Conservation (phyloP, 2,329 filamentous ascomycete genomes). For the Fusarium globosum region DNA sequence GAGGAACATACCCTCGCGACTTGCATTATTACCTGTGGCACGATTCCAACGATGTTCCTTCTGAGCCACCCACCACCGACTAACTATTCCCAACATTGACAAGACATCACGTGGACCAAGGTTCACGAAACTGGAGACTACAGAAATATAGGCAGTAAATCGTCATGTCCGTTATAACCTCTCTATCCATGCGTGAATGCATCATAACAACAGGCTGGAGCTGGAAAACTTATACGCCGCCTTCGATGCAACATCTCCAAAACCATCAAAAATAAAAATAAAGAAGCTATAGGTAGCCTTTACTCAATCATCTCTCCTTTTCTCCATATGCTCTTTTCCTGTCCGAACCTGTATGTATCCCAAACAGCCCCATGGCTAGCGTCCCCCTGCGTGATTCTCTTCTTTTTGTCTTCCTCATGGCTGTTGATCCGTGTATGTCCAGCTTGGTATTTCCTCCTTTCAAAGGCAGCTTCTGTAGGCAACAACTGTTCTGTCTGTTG, state of each 20-base stretch:
- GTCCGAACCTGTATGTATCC: constrained; percentile 40
- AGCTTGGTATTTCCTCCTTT: constrained; percentile 29
- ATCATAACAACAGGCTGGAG: constrained; percentile 30
- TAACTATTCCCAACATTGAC: not conserved
- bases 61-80: not conserved
- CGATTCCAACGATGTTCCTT: not conserved
- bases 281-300: constrained; percentile 10
- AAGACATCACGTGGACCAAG: not conserved
- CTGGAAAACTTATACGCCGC: constrained; percentile 29
- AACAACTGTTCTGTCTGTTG: constrained; percentile 1
- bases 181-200: constrained; percentile 36
- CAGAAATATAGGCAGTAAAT: constrained; percentile 23
- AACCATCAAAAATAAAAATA: constrained; percentile 6
- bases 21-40: not conserved
- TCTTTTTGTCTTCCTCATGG: constrained; percentile 25
- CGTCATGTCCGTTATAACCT: constrained; percentile 38
- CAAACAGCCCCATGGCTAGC: constrained; percentile 20
- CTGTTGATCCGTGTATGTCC: constrained; percentile 31
- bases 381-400: constrained; percentile 16
- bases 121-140: not conserved
- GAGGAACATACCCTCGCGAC: not conserved
- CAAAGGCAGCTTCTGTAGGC: constrained; percentile 14
- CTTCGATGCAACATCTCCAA: constrained; percentile 27
- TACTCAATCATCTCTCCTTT: constrained; percentile 31
- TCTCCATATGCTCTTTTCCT: constrained; percentile 31